Conservation (phyloP, 2,329 filamentous ascomycete species). For the Chaetomiaceae sp. region DNA sequence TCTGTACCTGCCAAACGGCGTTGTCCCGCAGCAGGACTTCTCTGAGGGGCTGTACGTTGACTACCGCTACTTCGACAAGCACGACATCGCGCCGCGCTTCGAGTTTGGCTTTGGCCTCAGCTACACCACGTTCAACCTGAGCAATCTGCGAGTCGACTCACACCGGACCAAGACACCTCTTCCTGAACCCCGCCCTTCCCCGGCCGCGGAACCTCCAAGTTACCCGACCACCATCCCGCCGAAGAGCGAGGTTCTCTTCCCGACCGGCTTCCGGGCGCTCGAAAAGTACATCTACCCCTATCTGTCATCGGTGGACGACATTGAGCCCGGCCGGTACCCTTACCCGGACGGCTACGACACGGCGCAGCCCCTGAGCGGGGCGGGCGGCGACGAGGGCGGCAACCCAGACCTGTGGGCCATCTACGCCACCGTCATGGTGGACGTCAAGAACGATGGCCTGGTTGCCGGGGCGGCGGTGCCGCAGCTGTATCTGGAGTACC, state of each 20-base stretch:
- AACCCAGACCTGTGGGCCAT: constrained; percentile 62
- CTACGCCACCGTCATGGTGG: constrained; percentile 46
- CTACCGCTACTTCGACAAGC: constrained; percentile 83
- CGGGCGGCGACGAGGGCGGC: constrained; percentile 65
- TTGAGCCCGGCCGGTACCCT: constrained; percentile 37
- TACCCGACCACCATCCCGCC: constrained; percentile 53
- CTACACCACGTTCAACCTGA: constrained; percentile 69
- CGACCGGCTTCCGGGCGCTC: constrained; percentile 54
- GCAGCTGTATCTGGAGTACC: constrained; percentile 46
- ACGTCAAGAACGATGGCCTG: constrained; percentile 51
- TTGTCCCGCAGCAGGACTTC: constrained; percentile 78
- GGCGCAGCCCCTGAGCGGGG: constrained; percentile 49
- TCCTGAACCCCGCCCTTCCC: constrained; percentile 37
- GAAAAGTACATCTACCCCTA: constrained; percentile 73
- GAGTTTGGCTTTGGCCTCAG: constrained; percentile 84
- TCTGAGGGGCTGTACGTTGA: constrained; percentile 81
- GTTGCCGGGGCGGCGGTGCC: constrained; percentile 40
- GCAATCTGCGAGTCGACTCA: constrained; percentile 45
- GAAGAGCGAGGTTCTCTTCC: constrained; percentile 56
- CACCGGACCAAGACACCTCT: constrained; percentile 44
- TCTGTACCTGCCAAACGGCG: constrained; percentile 63
- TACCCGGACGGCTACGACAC: constrained; percentile 55
- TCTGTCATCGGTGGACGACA: constrained; percentile 47
- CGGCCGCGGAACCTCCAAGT: constrained; percentile 44
- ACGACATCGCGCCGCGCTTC: constrained; percentile 68